Evolutionary conservation across 2,329 filamentous ascomycete species (phyloP).

Genomic region (Ophiostoma sp.): DNA sequence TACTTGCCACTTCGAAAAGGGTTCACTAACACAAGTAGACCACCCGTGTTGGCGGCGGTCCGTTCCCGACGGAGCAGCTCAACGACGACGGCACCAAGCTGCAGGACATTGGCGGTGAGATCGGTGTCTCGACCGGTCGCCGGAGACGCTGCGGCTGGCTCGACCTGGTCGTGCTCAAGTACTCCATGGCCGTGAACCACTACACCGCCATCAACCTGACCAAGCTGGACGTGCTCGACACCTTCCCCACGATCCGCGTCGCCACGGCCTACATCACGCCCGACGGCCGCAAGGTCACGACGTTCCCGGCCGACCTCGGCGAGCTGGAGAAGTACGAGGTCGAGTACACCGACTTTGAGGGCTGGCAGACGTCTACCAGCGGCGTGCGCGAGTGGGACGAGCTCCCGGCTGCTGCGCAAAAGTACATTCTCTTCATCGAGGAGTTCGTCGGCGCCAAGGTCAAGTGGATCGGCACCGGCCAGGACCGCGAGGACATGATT

Average conservation of each 20-base stretch:
- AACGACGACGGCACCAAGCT: conserved; percentile 37
- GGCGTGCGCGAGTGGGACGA: conserved; percentile 55
- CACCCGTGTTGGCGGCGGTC: conserved; percentile 54
- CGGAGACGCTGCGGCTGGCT: conserved; percentile 54
- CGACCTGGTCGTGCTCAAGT: conserved; percentile 64
- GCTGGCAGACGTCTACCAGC: conserved; percentile 63
- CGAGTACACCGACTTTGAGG: conserved; percentile 61
- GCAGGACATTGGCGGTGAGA: conserved; percentile 33
- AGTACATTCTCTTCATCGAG: conserved; percentile 63
- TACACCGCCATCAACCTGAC: conserved; percentile 58
- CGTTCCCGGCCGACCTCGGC: conserved; percentile 58
- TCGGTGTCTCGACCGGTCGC: conserved; percentile 45
- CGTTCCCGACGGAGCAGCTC: conserved; percentile 55
- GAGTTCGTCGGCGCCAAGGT: conserved; percentile 57
- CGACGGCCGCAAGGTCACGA: conserved; percentile 46
- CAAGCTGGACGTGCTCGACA: conserved; percentile 66
- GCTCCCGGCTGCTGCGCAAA: conserved; percentile 57
- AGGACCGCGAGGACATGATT: conserved; percentile 60
- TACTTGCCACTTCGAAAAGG: background rate
- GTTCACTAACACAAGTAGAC: conserved; percentile 32
- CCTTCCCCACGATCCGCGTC: conserved; percentile 67
- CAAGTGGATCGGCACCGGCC: conserved; percentile 62
- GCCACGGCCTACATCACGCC: conserved; percentile 62
- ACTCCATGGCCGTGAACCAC: conserved; percentile 42
- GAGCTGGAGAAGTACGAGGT: conserved; percentile 54